Base-by-base conservation (phyloP, 1,284 basidiomycete genomes). In the Malassezia brasiliensis region DNA sequence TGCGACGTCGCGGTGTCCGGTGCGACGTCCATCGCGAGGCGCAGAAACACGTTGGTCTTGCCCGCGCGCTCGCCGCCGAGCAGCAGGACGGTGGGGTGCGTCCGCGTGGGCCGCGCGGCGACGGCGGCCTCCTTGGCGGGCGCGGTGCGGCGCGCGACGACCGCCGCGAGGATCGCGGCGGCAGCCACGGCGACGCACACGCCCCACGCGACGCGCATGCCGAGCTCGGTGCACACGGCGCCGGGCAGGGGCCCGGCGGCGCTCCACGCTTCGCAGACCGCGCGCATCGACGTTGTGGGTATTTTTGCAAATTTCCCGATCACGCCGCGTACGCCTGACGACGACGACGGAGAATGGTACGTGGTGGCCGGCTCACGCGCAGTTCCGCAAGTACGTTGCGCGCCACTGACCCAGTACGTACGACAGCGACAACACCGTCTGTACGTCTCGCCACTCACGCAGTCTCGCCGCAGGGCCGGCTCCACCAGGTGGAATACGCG, bases 401-500 rank as follows among this genome's bases (percentile, higher is more conserved):
- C 10, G 32, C 40, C 17, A 44, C 54, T 56, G 17, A 52, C 49
- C 57, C 53, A 73, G 67, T 56, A 72, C 72, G 20, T 74, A 74
- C 62, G 72, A 74, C 59, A 65, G 64, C 41, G 72, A 74, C 47
- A 72, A 72, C 56, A 73, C 71, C 14, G 69, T 72, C 53, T 72
- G 61, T 62, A 44, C 45, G 61, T 62, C 45, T 15, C 31, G 5
- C 17, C 46, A n/a, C 51, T 51, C 41, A 48, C 36, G 28, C 53
- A 62, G 60, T 73, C 55, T 73, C 70, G 44, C 72, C 72, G 30
- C 71, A 74, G 53, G 72, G 72, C 1, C 67, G 71, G 15, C 79
- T 89, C 56, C 86, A 88, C 76, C 90, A 99, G 77, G 94, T 99
- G 71, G 94, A 98, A 78, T 99, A 98, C 82, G 91, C 94, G 4